Evolutionary conservation across 108 stramenopile genomes (phyloP).

Genomic region (Cyclotella choctawhatcheeana): DNA sequence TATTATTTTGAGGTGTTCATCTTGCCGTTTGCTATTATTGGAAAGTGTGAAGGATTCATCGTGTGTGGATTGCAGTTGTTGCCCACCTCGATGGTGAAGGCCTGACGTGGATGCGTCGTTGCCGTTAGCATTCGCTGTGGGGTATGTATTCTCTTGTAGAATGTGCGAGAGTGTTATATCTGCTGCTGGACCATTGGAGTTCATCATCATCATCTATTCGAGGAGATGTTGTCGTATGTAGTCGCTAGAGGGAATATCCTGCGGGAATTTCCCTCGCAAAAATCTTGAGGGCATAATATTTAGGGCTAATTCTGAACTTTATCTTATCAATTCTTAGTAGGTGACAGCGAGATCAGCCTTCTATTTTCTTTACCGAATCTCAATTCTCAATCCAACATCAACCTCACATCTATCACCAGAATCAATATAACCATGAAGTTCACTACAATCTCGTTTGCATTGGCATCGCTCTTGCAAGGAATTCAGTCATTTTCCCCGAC

Average conservation of each 20-base stretch:
- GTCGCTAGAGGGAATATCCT: no score
- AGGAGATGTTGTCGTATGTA: no score
- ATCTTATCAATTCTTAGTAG: no score
- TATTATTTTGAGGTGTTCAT: constrained; percentile 1
- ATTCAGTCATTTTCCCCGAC: constrained; percentile 19
- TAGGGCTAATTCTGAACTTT: no score
- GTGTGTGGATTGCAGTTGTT: not conserved
- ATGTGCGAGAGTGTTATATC: not conserved
- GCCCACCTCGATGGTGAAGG: not conserved
- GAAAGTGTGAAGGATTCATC: not conserved
- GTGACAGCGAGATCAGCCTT: no score
- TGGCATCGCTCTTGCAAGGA: not conserved
- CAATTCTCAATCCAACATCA: no score
- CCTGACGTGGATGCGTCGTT: constrained; percentile 2
- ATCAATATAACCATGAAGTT: constrained; percentile 12
- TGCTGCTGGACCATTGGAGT: no score
- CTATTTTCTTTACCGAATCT: no score
- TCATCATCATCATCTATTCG: no score
- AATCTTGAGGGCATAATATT: no score
- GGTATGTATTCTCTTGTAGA: constrained; percentile 6
- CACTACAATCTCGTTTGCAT: not conserved
- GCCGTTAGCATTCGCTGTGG: not conserved
- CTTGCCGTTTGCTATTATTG: constrained; percentile 3
- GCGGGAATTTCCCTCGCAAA: no score
- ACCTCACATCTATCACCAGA: constrained; percentile 34